Percentiles rank a stretch among this genome's conserved stretches.
Evolutionary conservation across 176 grass and related monocot species (phyloP).

Genomic region (Musa schizocarpa): DNA sequence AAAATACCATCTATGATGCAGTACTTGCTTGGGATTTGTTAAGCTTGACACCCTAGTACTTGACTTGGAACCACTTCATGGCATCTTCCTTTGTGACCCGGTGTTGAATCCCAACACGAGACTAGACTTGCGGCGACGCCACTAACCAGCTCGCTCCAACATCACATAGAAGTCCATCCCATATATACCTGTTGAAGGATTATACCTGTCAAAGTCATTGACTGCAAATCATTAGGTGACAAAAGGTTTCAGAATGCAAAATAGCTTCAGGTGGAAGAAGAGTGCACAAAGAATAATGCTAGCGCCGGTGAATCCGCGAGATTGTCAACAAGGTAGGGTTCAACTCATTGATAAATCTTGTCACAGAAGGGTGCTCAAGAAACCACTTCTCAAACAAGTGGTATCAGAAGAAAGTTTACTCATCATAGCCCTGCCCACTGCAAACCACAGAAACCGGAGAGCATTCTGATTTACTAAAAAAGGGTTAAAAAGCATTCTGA

Average conservation of each 20-base stretch:
- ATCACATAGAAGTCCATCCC: background rate
- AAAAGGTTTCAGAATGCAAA: background rate
- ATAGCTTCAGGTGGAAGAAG: background rate
- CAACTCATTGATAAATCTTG: conserved; percentile 45
- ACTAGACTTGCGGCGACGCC: background rate
- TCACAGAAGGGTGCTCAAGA: conserved; percentile 31
- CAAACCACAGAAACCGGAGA: too few relatives aligned
- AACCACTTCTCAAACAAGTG: conserved; percentile 55
- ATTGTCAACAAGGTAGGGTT: conserved; percentile 3
- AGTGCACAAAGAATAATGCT: background rate
- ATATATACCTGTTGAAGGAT: background rate
- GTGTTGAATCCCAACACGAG: background rate
- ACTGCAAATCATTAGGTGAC: background rate
- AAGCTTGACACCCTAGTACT: background rate
- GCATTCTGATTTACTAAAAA: background rate
- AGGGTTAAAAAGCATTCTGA: background rate
- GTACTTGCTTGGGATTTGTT: background rate
- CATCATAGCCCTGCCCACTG: conserved; percentile 21
- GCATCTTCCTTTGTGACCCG: background rate
- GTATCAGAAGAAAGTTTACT: conserved; percentile 32
- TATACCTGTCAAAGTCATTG: background rate
- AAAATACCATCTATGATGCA: background rate
- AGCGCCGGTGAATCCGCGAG: too few relatives aligned
- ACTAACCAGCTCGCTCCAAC: background rate
- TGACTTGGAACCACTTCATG: background rate